Percentiles rank a stretch among this genome's conserved stretches.
phyloP scores from a whole-genome alignment of 1,284 basidiomycete genomes.

The Ustilago curta region DNA sequence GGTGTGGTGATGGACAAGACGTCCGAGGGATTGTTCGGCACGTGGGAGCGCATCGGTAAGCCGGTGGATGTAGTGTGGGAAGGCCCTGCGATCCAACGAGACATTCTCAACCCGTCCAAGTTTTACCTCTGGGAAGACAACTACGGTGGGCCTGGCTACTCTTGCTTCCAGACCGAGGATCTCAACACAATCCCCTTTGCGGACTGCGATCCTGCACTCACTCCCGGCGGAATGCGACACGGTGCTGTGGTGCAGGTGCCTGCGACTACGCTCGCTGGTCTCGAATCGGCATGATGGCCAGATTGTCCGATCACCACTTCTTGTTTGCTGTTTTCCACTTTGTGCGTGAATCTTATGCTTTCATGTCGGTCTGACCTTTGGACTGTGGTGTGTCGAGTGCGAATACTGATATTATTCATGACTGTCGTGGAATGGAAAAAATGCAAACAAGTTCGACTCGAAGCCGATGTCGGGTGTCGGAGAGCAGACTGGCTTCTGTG shows the following conservation, averaged over 20 bases:
- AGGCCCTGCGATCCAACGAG: constrained; percentile 31
- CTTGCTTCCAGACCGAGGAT: constrained; percentile 34
- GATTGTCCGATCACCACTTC: neutral
- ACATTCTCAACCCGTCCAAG: constrained; percentile 31
- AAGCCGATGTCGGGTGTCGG: constrained; percentile 6
- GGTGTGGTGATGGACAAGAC: constrained; percentile 39
- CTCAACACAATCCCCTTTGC: constrained; percentile 20
- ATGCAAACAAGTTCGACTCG: neutral
- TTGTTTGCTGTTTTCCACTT: neutral
- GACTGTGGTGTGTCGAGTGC: too few relatives aligned
- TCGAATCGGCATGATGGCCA: constrained; percentile 12
- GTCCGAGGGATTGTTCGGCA: constrained; percentile 20
- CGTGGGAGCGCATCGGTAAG: constrained; percentile 33
- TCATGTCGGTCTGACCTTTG: too few relatives aligned
- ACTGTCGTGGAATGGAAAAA: neutral
- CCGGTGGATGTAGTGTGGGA: constrained; percentile 31
- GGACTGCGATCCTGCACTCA: constrained; percentile 24
- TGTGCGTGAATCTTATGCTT: neutral
- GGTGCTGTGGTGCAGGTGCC: constrained; percentile 23
- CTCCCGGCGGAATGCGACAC: constrained; percentile 28
- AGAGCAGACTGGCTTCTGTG: neutral
- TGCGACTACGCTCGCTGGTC: neutral
- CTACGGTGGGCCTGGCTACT: constrained; percentile 33
- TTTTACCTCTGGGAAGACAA: constrained; percentile 39
- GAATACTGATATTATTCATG: too few relatives aligned